Evolutionary conservation across 805 yeast species (phyloP).

Genomic region (Lipomyces yamanashiensis): DNA sequence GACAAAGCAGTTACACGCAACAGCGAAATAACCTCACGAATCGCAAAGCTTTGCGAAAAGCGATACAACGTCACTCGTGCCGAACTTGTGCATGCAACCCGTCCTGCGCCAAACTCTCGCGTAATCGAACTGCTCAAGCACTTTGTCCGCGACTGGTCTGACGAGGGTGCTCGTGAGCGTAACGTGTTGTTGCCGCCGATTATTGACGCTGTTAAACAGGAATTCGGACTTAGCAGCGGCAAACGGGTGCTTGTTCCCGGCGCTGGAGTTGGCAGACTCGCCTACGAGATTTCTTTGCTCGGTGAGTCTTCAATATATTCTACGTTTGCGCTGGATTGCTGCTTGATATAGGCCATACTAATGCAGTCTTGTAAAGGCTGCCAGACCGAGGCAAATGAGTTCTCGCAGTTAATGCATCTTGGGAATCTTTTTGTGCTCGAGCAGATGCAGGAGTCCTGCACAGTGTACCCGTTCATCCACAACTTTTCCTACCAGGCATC

Average conservation of each 20-base stretch:
- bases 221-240: conserved; percentile 40
- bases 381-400: conserved; percentile 74
- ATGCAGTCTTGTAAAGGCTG: conserved; percentile 42
- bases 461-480: conserved; percentile 54
- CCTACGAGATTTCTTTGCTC: conserved; percentile 54
- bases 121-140: conserved; percentile 64
- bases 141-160: conserved; percentile 77
- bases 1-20: conserved; percentile 57
- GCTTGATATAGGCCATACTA: too few species aligned
- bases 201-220: conserved; percentile 47
- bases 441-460: conserved; percentile 26
- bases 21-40: conserved; percentile 51
- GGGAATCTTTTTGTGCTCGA: conserved; percentile 49
- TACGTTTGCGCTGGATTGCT: too few species aligned
- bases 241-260: conserved; percentile 78
- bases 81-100: conserved; percentile 53
- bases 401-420: conserved; percentile 73
- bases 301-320: conserved; percentile 17
- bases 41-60: conserved; percentile 50
- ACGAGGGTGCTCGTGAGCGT: conserved; percentile 54
- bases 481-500: conserved; percentile 68
- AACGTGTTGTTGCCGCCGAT: conserved; percentile 61
- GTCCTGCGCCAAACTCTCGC: conserved; percentile 34
- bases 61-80: conserved; percentile 48
- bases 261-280: conserved; percentile 79